Evolutionary conservation across 1,139 yeast genomes (phyloP).

Genomic region (Geotrichum reessii): DNA sequence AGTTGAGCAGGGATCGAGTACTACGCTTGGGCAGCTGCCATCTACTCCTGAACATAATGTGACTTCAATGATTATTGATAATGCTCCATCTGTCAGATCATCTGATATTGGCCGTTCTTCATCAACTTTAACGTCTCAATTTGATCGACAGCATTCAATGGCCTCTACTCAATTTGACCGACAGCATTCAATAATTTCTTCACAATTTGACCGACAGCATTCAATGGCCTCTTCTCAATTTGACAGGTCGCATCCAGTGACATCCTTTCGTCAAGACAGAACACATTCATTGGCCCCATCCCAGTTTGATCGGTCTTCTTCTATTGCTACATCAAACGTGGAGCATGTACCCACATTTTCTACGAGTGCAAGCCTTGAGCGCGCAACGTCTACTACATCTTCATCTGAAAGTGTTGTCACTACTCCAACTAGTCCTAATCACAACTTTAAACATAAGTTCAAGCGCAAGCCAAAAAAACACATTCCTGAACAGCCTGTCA

Average conservation of each 20-base stretch:
- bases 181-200: neutral
- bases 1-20: neutral
- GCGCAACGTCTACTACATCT: neutral
- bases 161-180: neutral
- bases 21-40: neutral
- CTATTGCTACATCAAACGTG: neutral
- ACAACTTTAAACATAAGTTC: neutral
- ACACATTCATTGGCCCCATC: neutral
- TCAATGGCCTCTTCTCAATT: neutral
- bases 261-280: neutral
- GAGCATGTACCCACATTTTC: neutral
- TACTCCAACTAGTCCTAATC: neutral
- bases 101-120: neutral
- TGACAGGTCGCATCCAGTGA: neutral
- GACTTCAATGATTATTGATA: neutral
- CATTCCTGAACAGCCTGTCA: neutral
- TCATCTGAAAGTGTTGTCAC: neutral
- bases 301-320: neutral
- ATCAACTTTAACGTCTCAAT: neutral
- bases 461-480: neutral
- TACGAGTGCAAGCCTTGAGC: neutral
- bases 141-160: neutral
- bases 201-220: neutral
- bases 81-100: neutral
- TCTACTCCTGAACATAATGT: neutral